Evolutionary conservation across 331 rosid genomes (phyloP), one percentile per base, ranked within the genome.

Genomic region (Cydonia oblonga): DNA sequence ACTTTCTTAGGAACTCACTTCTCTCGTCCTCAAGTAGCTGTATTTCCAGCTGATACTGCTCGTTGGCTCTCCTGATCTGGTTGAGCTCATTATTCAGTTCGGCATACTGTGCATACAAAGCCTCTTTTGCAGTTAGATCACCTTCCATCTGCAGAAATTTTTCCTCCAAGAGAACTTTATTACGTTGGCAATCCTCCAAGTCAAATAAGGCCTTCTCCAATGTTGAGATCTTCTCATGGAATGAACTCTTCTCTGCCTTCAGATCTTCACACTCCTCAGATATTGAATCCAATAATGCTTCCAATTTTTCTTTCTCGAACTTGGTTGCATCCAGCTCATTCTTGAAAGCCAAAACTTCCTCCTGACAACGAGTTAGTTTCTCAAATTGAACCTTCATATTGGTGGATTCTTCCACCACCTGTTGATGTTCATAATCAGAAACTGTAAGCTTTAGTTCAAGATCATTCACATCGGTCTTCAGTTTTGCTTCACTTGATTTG

Each of bases 11-110:
- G 64, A 78, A 71, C 79, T 85, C 88, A 46, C 73, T 68, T 69
- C 83, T 90, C 79, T 89, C 92, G 33, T 82, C 89, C 84, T 88
- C 93, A 65, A 92, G 92, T 71, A 46, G 74, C 74, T 85, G 84
- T 26, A 90, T 82, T 78, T 78, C 86, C 75, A 78, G 85, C 65
- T 84, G 90, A 79, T 75, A 74, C 77, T 83, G 88, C 40, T 75
- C 84, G 66, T 80, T 88, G 66, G 73, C 79, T 66, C 52, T 80
- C 75, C 76, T 82, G 78, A 86, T 73, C 70, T 80, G 83, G 71
- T 70, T 73, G 74, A 90, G 80, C 80, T 84, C 90, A 28, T 74
- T 71, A 60, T 72, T 78, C 66, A 73, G 66, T 73, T 85, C 90
- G 25, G 81, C 69, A 71, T 78, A 75, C 74, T 63, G 81, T 67